A percentile compares a stretch with the other conserved stretches of the same genome.
These are phyloP conservation scores for Xylaria sp. DNA, from an alignment of 2,329 filamentous ascomycete genomes.

Conservation along the genomic window DNA sequence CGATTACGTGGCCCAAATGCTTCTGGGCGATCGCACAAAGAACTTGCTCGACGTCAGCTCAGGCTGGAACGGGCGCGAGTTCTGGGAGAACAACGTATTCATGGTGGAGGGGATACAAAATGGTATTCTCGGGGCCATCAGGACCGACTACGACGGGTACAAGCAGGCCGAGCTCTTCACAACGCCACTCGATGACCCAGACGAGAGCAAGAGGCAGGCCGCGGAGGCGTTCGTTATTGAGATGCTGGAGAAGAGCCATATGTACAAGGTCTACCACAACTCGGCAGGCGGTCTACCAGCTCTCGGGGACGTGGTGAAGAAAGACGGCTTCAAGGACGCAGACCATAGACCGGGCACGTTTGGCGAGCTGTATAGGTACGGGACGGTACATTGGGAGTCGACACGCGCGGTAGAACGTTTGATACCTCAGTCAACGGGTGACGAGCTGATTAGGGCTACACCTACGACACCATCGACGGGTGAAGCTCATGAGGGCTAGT, in stretches of 20 bases:
- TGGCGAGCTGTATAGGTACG: slow-evolving; percentile 52
- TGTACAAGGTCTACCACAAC: slow-evolving; percentile 55
- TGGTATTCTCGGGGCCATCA: slow-evolving; percentile 47
- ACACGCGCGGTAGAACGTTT: slow-evolving; percentile 45
- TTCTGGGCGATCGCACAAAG: slow-evolving; percentile 51
- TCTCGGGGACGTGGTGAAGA: slow-evolving; percentile 49
- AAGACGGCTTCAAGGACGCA: slow-evolving; percentile 44
- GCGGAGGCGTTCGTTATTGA: slow-evolving; percentile 51
- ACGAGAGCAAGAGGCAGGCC: slow-evolving; percentile 42
- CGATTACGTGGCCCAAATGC: slow-evolving; percentile 54
- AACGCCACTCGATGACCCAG: slow-evolving; percentile 49
- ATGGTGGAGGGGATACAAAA: slow-evolving; percentile 44
- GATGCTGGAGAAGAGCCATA: slow-evolving; percentile 51
- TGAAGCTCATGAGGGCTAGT: background rate
- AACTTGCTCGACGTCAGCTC: slow-evolving; percentile 49
- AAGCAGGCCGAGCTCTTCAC: slow-evolving; percentile 50
- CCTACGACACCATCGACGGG: slow-evolving; percentile 37
- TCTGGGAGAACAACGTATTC: slow-evolving; percentile 51
- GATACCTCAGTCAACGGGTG: slow-evolving; percentile 39
- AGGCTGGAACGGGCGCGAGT: slow-evolving; percentile 50
- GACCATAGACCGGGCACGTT: slow-evolving; percentile 51
- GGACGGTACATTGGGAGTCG: slow-evolving; percentile 51
- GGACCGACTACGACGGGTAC: slow-evolving; percentile 45
- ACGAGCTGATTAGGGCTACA: slow-evolving; percentile 44
- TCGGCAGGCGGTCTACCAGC: slow-evolving; percentile 48